Conservation (phyloP, 2,329 filamentous ascomycete genomes). For the Monosporascus sp. region DNA sequence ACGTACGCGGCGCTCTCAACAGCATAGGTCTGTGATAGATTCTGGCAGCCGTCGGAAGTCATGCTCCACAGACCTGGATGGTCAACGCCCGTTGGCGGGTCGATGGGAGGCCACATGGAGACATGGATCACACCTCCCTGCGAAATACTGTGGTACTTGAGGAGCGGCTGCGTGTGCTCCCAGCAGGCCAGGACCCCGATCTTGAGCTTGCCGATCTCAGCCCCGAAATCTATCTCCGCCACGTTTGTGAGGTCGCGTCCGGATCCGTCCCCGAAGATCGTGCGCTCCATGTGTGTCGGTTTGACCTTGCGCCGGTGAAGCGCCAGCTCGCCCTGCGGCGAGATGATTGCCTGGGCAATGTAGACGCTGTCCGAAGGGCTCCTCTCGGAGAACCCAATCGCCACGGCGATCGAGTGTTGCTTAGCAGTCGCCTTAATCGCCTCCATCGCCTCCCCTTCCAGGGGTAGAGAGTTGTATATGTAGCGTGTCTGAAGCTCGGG, state of each 20-base stretch:
- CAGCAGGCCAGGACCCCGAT: slow-evolving; percentile 45
- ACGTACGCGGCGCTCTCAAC: slow-evolving; percentile 53
- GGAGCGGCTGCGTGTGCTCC: slow-evolving; percentile 47
- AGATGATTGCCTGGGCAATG: slow-evolving; percentile 42
- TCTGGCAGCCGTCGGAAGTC: slow-evolving; percentile 32
- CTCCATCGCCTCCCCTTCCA: slow-evolving; percentile 31
- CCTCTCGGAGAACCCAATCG: slow-evolving; percentile 39
- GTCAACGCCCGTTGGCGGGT: slow-evolving; percentile 9
- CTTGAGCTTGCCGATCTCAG: slow-evolving; percentile 18
- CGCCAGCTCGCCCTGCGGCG: slow-evolving; percentile 33
- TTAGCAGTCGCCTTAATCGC: slow-evolving; percentile 29
- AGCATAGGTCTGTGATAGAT: slow-evolving; percentile 48
- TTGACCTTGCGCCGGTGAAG: slow-evolving; percentile 45
- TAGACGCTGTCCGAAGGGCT: slow-evolving; percentile 33
- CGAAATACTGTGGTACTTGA: slow-evolving; percentile 40
- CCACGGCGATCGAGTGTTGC: slow-evolving; percentile 34
- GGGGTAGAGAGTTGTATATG: slow-evolving; percentile 26
- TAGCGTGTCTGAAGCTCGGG: slow-evolving; percentile 25
- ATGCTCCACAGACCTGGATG: slow-evolving; percentile 25
- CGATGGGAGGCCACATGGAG: slow-evolving; percentile 39
- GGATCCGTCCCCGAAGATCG: slow-evolving; percentile 42
- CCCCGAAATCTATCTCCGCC: slow-evolving; percentile 32
- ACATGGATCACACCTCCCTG: slow-evolving; percentile 44
- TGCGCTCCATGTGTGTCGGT: slow-evolving; percentile 48
- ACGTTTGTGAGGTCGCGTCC: slow-evolving; percentile 36